Evolutionary conservation across 2,329 filamentous ascomycete species (phyloP).

Genomic region (Pezicula carpinea): DNA sequence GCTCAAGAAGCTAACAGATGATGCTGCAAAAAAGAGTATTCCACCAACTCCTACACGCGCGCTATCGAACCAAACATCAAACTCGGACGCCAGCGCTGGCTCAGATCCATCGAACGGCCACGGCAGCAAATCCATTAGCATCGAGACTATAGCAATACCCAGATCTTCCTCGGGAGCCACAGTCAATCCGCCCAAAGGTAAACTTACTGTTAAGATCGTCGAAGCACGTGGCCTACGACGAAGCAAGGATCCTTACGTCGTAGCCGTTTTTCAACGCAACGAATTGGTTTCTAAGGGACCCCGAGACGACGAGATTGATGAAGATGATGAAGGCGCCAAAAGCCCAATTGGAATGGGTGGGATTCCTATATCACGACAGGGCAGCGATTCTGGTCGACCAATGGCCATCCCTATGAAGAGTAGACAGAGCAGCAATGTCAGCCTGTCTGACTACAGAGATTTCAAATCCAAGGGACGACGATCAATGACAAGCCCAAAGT

Average conservation of each 20-base stretch:
- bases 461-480: constrained; percentile 51
- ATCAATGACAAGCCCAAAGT: constrained; percentile 78
- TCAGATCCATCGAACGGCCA: constrained; percentile 22
- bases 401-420: constrained; percentile 96
- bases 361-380: constrained; percentile 62
- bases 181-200: constrained; percentile 73
- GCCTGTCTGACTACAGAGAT: constrained; percentile 61
- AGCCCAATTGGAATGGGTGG: constrained; percentile 47
- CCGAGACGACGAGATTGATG: constrained; percentile 54
- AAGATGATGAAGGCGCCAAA: constrained; percentile 54
- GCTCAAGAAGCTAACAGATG: constrained; percentile 86
- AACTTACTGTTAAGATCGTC: constrained; percentile 81
- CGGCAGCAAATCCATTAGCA: constrained; percentile 41
- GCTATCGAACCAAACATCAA: constrained; percentile 53
- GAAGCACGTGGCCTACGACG: constrained; percentile 79
- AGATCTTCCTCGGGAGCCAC: constrained; percentile 46
- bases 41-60: constrained; percentile 86
- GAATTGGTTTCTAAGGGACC: constrained; percentile 92
- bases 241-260: constrained; percentile 87
- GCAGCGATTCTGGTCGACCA: constrained; percentile 75
- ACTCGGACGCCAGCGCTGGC: constrained; percentile 36
- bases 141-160: constrained; percentile 28
- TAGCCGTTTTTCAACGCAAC: constrained; percentile 94
- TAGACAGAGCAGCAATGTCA: constrained; percentile 93
- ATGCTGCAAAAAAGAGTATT: constrained; percentile 77